phyloP scores from a whole-genome alignment of 306 rosid genomes.

The Glycyrrhiza uralensis region DNA sequence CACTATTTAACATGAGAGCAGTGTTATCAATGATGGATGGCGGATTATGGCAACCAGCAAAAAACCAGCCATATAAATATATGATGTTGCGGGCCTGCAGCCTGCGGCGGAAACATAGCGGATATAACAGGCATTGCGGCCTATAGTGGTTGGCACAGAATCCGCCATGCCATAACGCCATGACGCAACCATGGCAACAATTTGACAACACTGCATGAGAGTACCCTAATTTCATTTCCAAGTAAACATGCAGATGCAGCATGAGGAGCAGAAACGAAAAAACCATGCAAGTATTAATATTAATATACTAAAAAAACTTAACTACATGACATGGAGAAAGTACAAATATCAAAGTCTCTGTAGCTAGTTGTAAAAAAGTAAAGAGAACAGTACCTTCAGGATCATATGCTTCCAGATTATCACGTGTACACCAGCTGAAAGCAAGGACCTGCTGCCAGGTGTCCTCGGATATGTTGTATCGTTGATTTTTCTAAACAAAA shows the following conservation, averaged over 20 bases:
- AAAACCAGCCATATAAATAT: no score
- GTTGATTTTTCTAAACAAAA: conserved; percentile 72
- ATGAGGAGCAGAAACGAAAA: background rate
- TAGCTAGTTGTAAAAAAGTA: conserved; percentile 15
- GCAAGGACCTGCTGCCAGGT: conserved; percentile 96
- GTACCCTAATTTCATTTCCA: background rate
- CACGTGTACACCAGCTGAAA: conserved; percentile 86
- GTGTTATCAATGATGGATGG: no score
- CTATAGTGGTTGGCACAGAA: no score
- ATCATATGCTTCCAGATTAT: conserved; percentile 89
- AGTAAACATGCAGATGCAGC: background rate
- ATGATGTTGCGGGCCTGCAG: no score
- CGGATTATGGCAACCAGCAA: no score
- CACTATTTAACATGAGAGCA: background rate
- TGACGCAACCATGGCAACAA: no score
- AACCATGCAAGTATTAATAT: background rate
- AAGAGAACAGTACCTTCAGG: conserved; percentile 72
- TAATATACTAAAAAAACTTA: background rate
- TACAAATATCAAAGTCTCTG: background rate
- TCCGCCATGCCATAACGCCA: no score
- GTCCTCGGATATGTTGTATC: conserved; percentile 94
- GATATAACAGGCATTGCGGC: no score
- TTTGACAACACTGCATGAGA: no score
- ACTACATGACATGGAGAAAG: conserved; percentile 5
- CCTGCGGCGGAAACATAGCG: no score